A percentile compares a stretch with the other conserved stretches of the same genome.
Conservation (phyloP, 352 stramenopile genomes). For the Thalassiosira ordinaria region DNA sequence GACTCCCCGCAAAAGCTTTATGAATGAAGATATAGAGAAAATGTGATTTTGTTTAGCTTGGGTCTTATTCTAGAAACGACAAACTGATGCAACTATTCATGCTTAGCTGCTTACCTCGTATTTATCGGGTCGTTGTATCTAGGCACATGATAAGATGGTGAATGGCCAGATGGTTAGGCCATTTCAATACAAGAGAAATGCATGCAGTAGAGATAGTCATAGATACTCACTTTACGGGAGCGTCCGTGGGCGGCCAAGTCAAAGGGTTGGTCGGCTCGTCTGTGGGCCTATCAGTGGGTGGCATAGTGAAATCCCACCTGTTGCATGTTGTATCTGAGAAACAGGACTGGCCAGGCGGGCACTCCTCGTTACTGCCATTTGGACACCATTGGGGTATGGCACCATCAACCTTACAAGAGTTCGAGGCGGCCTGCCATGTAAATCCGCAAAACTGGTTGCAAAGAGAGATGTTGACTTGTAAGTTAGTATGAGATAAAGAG, state of each 20-base stretch:
- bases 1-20: too few relatives aligned
- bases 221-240: background rate
- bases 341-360: background rate
- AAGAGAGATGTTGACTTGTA: background rate
- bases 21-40: too few relatives aligned
- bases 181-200: too few relatives aligned
- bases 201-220: background rate
- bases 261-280: background rate
- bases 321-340: constrained; percentile 1
- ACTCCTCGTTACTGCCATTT: background rate
- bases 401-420: background rate
- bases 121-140: constrained; percentile 11
- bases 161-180: too few relatives aligned
- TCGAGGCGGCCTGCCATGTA: background rate
- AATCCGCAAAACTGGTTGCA: background rate
- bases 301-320: background rate
- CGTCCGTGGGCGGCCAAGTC: background rate
- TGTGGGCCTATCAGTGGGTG: background rate
- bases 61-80: too few relatives aligned
- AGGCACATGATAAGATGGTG: background rate
- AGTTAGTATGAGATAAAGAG: background rate
- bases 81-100: too few relatives aligned
- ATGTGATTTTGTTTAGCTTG: too few relatives aligned
- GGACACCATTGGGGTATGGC: constrained; percentile 11
- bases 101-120: too few relatives aligned